Evolutionary conservation across 2,329 filamentous ascomycete genomes (phyloP).

Genomic region (Ophiosphaerella korrae): DNA sequence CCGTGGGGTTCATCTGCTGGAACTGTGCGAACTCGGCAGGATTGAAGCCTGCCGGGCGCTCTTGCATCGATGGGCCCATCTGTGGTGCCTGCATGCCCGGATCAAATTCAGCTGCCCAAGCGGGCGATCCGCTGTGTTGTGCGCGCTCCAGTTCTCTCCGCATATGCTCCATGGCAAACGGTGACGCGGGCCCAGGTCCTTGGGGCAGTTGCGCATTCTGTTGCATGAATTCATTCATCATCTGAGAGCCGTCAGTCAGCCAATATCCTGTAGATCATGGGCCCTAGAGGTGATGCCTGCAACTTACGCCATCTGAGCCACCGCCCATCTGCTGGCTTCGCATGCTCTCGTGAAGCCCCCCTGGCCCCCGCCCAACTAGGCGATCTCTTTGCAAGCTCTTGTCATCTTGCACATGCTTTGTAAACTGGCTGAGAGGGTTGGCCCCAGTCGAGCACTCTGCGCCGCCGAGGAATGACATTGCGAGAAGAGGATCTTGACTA

Average conservation of each 20-base stretch:
- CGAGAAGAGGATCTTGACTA: conserved; percentile 18
- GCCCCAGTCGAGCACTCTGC: conserved; percentile 95
- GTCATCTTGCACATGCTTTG: conserved; percentile 96
- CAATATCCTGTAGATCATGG: conserved; percentile 2
- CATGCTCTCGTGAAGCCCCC: conserved; percentile 75
- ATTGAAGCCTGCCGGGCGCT: conserved; percentile 63
- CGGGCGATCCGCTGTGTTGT: conserved; percentile 59
- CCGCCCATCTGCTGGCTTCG: conserved; percentile 71
- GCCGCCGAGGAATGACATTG: conserved; percentile 94
- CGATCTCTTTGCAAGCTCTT: conserved; percentile 92
- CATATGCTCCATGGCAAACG: conserved; percentile 71
- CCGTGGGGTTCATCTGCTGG: conserved; percentile 66
- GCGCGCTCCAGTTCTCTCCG: conserved; percentile 65
- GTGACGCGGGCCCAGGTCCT: conserved; percentile 57
- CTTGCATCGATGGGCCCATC: conserved; percentile 75
- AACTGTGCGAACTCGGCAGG: conserved; percentile 88
- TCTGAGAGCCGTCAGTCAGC: conserved; percentile 58
- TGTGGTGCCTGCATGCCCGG: conserved; percentile 62
- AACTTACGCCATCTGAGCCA: conserved; percentile 65
- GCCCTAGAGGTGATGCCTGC: background rate
- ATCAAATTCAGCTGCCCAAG: conserved; percentile 69
- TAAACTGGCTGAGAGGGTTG: conserved; percentile 96
- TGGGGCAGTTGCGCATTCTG: conserved; percentile 68
- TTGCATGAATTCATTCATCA: conserved; percentile 93
- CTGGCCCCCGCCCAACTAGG: conserved; percentile 75